Conservation (phyloP, 768 basidiomycete species). For the Mrakia gelida region DNA sequence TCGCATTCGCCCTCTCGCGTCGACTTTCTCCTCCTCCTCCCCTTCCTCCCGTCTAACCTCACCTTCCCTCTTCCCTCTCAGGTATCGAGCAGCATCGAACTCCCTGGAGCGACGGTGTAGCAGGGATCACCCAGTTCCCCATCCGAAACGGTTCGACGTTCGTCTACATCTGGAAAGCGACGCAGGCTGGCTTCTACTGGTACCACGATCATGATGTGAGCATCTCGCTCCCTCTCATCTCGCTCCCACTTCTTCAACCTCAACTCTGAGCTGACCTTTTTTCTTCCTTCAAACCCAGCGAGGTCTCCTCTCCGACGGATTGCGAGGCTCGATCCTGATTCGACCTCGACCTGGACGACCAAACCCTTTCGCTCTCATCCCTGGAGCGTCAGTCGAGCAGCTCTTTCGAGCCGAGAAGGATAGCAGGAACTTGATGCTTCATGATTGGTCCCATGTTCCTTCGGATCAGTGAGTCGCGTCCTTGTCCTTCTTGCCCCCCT, state of each 20-base stretch:
- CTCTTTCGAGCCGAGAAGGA: background rate
- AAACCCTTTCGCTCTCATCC: background rate
- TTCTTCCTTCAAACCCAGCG: background rate
- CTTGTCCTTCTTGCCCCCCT: too few species aligned
- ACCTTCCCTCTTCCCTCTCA: too few species aligned
- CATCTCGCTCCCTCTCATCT: too few species aligned
- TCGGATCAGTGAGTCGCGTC: background rate
- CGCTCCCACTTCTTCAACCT: too few species aligned
- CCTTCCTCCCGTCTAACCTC: too few species aligned
- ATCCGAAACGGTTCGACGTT: background rate
- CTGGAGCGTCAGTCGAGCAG: background rate
- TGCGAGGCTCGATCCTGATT: background rate
- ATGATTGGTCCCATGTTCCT: background rate
- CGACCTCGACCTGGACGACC: conserved; percentile 7
- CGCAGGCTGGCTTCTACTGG: background rate
- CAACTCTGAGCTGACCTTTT: too few species aligned
- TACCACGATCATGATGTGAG: background rate
- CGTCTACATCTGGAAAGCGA: background rate
- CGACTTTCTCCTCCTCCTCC: too few species aligned
- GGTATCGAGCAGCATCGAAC: background rate
- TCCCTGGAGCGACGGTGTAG: background rate
- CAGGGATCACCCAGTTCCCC: background rate
- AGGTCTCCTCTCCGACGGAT: background rate
- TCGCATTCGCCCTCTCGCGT: too few species aligned
- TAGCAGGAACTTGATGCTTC: background rate